A percentile compares a stretch with the other conserved stretches of the same genome.
Conservation (phyloP, 495 filamentous ascomycete species). For the Pyrenula aspistea region DNA sequence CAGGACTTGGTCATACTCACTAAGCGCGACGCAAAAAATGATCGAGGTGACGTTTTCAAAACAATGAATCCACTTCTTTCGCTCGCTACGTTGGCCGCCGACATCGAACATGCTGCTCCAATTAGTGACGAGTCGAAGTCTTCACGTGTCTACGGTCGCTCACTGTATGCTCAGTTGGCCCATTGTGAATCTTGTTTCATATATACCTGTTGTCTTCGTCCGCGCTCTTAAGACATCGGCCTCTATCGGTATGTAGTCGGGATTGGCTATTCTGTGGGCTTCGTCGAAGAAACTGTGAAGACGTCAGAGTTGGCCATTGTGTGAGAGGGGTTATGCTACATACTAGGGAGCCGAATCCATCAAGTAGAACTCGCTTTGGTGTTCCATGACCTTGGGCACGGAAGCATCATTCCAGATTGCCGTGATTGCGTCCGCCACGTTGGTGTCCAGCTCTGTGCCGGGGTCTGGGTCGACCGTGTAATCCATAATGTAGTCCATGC, state of each 20-base stretch:
- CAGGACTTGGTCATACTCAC: constrained; percentile 96
- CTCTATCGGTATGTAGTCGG: constrained; percentile 81
- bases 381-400: constrained; percentile 75
- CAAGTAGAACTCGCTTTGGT: constrained; percentile 94
- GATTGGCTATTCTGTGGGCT: constrained; percentile 69
- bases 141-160: constrained; percentile 15
- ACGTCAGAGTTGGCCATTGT: constrained; percentile 12
- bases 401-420: constrained; percentile 84
- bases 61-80: constrained; percentile 99
- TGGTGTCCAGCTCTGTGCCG: constrained; percentile 62
- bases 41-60: constrained; percentile 99
- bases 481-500: constrained; percentile 68
- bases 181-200: constrained; percentile 97
- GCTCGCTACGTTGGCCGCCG: constrained; percentile 88
- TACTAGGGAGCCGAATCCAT: constrained; percentile 99
- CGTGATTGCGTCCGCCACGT: constrained; percentile 70
- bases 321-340: not conserved
- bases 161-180: constrained; percentile 98
- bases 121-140: constrained; percentile 3
- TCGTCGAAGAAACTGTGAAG: constrained; percentile 81
- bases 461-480: constrained; percentile 88
- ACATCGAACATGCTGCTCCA: constrained; percentile 89
- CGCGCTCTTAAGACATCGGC: constrained; percentile 86
- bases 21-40: constrained; percentile 96
- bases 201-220: constrained; percentile 99